These are phyloP conservation scores for Cruciata laevipes DNA, from an alignment of 257 asterid genomes.

Conservation along the genomic window DNA sequence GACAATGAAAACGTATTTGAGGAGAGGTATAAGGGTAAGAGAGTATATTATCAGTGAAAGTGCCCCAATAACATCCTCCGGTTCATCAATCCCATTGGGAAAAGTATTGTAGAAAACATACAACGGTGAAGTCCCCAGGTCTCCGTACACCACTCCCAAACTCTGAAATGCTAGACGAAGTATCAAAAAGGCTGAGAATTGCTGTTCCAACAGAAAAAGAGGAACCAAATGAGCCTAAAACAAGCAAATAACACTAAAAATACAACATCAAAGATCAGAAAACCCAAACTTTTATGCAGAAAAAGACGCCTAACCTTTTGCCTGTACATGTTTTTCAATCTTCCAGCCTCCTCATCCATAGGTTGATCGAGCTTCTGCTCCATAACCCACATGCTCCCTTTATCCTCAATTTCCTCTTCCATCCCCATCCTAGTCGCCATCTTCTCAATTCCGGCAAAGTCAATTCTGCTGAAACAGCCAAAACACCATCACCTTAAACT, in stretches of 20 bases:
- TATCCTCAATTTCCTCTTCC: constrained; percentile 49
- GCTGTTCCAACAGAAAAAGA: constrained; percentile 40
- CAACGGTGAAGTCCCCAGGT: constrained; percentile 94
- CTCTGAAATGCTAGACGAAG: constrained; percentile 97
- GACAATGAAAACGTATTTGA: constrained; percentile 94
- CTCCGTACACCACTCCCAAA: constrained; percentile 95
- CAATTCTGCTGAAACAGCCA: constrained; percentile 3
- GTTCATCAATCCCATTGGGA: constrained; percentile 67
- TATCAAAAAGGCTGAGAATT: constrained; percentile 69
- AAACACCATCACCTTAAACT: background rate
- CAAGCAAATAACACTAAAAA: background rate
- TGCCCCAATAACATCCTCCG: constrained; percentile 87
- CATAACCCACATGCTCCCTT: constrained; percentile 94
- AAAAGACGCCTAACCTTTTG: constrained; percentile 52
- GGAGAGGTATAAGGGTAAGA: constrained; percentile 90
- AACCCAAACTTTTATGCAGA: background rate
- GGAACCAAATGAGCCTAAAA: background rate
- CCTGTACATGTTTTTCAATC: constrained; percentile 70
- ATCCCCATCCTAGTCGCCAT: constrained; percentile 52
- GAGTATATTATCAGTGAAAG: constrained; percentile 93
- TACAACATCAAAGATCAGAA: background rate
- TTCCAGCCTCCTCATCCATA: constrained; percentile 98
- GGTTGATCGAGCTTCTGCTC: constrained; percentile 98
- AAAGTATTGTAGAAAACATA: constrained; percentile 94
- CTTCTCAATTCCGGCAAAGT: constrained; percentile 12